phyloP scores from a whole-genome alignment of 768 basidiomycete genomes.

The Termitomyces sp. region DNA sequence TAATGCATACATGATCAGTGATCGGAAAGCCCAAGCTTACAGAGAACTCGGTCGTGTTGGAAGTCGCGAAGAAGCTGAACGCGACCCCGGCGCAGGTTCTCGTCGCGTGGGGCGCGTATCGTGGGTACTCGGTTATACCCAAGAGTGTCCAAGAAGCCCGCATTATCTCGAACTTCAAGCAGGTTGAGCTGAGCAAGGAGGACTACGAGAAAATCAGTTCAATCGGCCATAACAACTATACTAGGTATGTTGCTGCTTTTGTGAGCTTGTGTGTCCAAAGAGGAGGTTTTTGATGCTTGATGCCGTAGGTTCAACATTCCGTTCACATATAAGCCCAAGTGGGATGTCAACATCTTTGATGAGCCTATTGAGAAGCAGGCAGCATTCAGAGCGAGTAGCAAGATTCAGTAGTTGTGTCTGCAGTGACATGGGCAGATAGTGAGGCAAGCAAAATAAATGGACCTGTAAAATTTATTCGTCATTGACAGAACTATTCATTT shows the following conservation, averaged over 20 bases:
- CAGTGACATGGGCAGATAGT: not conserved
- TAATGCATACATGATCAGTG: constrained; percentile 32
- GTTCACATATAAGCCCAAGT: constrained; percentile 51
- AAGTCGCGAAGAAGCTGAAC: constrained; percentile 58
- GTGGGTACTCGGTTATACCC: constrained; percentile 82
- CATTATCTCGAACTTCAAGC: constrained; percentile 75
- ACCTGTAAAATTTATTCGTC: constrained; percentile 13
- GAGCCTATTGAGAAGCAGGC: constrained; percentile 55
- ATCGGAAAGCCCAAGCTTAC: constrained; percentile 63
- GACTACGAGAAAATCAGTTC: constrained; percentile 60
- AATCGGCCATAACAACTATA: constrained; percentile 46
- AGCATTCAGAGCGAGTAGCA: constrained; percentile 25
- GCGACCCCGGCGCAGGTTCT: constrained; percentile 80
- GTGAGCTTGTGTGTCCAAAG: not conserved
- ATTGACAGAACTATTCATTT: not conserved
- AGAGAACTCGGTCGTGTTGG: constrained; percentile 58
- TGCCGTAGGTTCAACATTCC: constrained; percentile 61
- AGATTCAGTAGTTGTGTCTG: constrained; percentile 19
- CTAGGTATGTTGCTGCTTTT: constrained; percentile 27
- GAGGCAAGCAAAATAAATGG: not conserved
- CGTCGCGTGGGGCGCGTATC: constrained; percentile 73
- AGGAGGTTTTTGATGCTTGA: not conserved
- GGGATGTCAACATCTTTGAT: constrained; percentile 73
- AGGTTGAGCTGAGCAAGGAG: constrained; percentile 61
- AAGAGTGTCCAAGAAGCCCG: constrained; percentile 75